Evolutionary conservation across 371 early-diverging fungal genomes (phyloP), one percentile per base, ranked within the genome.

Genomic region (Circinella minor): DNA sequence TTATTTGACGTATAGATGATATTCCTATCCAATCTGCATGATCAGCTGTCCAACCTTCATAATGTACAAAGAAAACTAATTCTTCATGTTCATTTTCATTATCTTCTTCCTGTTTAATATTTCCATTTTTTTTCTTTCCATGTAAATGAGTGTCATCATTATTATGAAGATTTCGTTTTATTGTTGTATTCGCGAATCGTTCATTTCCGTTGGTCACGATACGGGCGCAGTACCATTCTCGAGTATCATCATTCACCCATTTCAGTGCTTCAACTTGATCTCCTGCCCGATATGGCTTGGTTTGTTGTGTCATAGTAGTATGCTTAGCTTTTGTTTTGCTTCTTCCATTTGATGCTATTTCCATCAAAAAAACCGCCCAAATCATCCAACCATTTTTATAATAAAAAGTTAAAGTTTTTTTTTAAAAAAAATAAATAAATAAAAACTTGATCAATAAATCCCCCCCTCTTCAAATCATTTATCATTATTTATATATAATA

Each of bases 21-120:
- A 79, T 82, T 39, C 81, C 79, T 15, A 89, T 77, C 89, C 89
- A 89, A 47, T 88, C 87, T n/a, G 87, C 89, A 46, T 88, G 83
- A 43, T 83, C 84, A 63, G 85, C 84, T n/a, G 88, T 78, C 72
- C 82, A 89, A 0, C 89, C 89, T 71, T 89, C 89, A 69, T 84
- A 89, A 48, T 89, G 89, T 48, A 89, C 83, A 75, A 89, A 80
- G 27, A 86, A 64, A 18, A 51, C n/a, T 7, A 49, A 36, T 13
- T 43, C 43, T 27, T 9, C 13, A 14, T 64, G 49, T 15, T 18
- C 48, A 39, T 46, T 9, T 5, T 70, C 51, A 11, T 60, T 38
- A 36, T 17, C 36, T 4, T 67, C 67, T 6, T 20, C 62, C 0
- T 59, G 17, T 34, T 46, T 36, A 6, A 38, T 18, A 36, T 27